These are phyloP conservation scores for Trametes villosa DNA, from an alignment of 768 basidiomycete genomes.

Conservation along the genomic window DNA sequence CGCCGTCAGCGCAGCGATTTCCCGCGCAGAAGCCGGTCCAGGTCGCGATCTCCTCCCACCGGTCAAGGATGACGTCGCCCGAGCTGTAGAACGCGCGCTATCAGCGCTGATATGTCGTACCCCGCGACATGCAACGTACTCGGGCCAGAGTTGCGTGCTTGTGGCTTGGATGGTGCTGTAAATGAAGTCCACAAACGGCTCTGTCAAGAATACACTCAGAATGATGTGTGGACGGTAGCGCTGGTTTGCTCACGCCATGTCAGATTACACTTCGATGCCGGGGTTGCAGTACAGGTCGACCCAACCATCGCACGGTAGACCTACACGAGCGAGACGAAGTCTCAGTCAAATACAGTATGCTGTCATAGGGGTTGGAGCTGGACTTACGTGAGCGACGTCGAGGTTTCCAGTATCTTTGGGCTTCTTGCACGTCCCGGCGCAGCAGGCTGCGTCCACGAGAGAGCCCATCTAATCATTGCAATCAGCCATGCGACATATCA, in stretches of 20 bases:
- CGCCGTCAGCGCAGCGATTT: neutral
- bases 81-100: neutral
- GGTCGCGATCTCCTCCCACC: slow-evolving; percentile 7
- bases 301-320: slow-evolving; percentile 5
- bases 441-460: slow-evolving; percentile 4
- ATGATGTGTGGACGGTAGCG: too few species aligned
- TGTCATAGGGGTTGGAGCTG: too few species aligned
- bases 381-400: slow-evolving; percentile 4
- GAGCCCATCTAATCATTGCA: neutral
- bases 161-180: slow-evolving; percentile 7
- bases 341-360: neutral
- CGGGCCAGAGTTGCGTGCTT: slow-evolving; percentile 1
- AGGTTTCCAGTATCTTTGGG: slow-evolving; percentile 1
- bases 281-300: slow-evolving; percentile 1
- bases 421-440: slow-evolving; percentile 8
- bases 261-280: slow-evolving; percentile 2
- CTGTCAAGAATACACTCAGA: neutral
- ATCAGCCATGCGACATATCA: neutral
- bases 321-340: too few species aligned
- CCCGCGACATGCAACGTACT: neutral
- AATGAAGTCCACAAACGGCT: slow-evolving; percentile 14
- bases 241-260: slow-evolving; percentile 2
- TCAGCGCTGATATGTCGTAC: neutral
- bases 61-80: slow-evolving; percentile 1
- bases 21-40: slow-evolving; percentile 7